phyloP scores from a whole-genome alignment of 805 yeast species.

The Saccharomycopsis amapae region DNA sequence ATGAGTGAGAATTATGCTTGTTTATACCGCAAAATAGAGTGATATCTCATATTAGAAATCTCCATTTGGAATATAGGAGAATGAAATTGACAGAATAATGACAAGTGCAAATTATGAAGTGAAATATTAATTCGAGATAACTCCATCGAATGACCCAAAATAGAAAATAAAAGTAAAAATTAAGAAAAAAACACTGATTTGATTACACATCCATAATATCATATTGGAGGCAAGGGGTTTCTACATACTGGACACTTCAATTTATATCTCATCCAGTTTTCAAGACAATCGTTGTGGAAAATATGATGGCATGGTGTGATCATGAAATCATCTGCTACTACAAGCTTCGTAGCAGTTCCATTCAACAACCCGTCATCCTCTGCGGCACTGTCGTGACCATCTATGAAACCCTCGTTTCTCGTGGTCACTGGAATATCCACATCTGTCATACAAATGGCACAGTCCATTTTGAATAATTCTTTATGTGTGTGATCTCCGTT shows the following conservation, averaged over 20 bases:
- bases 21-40: too few relatives aligned
- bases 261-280: slow-evolving; percentile 88
- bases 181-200: too few relatives aligned
- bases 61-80: too few relatives aligned
- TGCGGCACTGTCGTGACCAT: too few relatives aligned
- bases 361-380: slow-evolving; percentile 16
- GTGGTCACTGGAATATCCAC: slow-evolving; percentile 48
- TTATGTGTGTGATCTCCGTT: slow-evolving; percentile 23
- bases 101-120: too few relatives aligned
- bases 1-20: too few relatives aligned
- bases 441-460: slow-evolving; percentile 85
- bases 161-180: too few relatives aligned
- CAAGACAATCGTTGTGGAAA: slow-evolving; percentile 84
- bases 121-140: too few relatives aligned
- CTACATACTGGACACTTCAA: slow-evolving; percentile 94
- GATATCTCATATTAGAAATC: too few relatives aligned
- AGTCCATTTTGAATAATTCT: slow-evolving; percentile 49
- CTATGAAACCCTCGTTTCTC: slow-evolving; percentile 17
- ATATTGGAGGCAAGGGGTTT: slow-evolving; percentile 75
- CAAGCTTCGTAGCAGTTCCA: slow-evolving; percentile 12
- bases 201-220: too few relatives aligned
- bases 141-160: too few relatives aligned
- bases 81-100: too few relatives aligned
- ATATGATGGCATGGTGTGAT: slow-evolving; percentile 88
- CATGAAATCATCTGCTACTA: slow-evolving; percentile 46